These are phyloP conservation scores for Cochliopodium minus DNA, from an alignment of 208 protist species.

Conservation along the genomic window DNA sequence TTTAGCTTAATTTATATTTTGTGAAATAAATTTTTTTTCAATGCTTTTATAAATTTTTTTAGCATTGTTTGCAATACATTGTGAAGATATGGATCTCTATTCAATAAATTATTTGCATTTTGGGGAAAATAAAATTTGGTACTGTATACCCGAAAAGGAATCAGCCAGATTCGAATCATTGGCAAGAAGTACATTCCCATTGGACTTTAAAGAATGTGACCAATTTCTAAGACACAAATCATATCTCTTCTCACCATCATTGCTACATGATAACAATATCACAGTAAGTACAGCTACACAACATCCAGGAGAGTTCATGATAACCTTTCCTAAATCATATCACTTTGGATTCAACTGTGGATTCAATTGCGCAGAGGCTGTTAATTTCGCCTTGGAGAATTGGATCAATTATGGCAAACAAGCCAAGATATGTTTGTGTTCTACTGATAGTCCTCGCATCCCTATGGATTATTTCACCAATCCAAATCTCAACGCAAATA, in stretches of 20 bases:
- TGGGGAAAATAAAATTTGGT: conserved; percentile 45
- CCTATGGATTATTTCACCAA: conserved; percentile 1
- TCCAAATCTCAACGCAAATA: too few relatives aligned
- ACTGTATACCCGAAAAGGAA: conserved; percentile 11
- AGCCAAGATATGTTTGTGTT: conserved; percentile 16
- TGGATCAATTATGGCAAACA: conserved; percentile 24
- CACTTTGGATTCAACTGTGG: conserved; percentile 32
- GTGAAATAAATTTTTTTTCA: background rate
- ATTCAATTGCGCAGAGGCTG: conserved; percentile 28
- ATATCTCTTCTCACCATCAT: background rate
- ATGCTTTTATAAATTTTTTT: background rate
- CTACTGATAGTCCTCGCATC: conserved; percentile 15
- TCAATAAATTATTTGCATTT: conserved; percentile 44
- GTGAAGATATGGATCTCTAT: conserved; percentile 43
- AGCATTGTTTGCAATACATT: conserved; percentile 1
- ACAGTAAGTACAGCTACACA: conserved; percentile 13
- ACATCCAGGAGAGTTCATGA: conserved; percentile 24
- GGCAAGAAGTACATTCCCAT: conserved; percentile 14
- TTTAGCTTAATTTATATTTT: background rate
- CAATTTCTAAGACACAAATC: conserved; percentile 26
- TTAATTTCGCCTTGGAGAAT: conserved; percentile 25
- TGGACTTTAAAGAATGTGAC: conserved; percentile 24
- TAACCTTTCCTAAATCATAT: conserved; percentile 27
- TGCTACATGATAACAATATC: conserved; percentile 6
- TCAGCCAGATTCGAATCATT: conserved; percentile 28